Base-by-base conservation (phyloP, 768 basidiomycete species). In the Mycena belliarum region DNA sequence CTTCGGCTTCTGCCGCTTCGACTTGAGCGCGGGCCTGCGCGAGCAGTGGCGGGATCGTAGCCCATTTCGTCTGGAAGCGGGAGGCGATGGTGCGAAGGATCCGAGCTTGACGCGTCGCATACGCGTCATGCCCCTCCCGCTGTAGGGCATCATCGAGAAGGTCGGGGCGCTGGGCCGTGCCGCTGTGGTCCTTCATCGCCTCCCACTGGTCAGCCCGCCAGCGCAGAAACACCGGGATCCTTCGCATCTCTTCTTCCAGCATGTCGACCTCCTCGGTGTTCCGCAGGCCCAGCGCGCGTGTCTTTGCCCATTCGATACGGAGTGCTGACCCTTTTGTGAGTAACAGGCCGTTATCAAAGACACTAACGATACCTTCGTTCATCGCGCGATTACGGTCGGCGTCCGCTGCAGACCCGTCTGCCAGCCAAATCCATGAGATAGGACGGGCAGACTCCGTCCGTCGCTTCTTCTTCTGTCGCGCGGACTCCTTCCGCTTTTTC, bases 201-300 rank as follows among this genome's bases (percentile, higher is more conserved):
- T 45, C 44, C 52, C 59, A 60, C 57, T 47, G 49, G 25, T 48
- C 14, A 0, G 57, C 52, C 2, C 26, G 57, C 51, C 57, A 59
- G 16, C 38, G 47, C 6, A 59, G 45, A 24, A 20, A 59, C 37
- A 28, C 32, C 1, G 52, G 45, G 16, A 32, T 26, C 6, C 60
- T 49, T 16, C 60, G 49, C 55, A 61, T 61, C 24, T 61, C 60
- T 20, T 61, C 60, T 15, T 61, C 45, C 4, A 57, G 45, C 14
- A 61, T 42, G n/a, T 53, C 50, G 33, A 62, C 60, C 46, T 62
- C 60, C 21, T 62, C 60, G 4, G 47, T 52, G 18, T 52, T 52
- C 26, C 56, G 44, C 1, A 48, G 60, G 1, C 49, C 49, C 28
- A 47, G 29, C 4, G 58, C 52, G 3, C 58, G 46, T 6, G 52